These are phyloP conservation scores for Globisporangium lucens DNA, from an alignment of 352 stramenopile genomes.

Conservation along the genomic window DNA sequence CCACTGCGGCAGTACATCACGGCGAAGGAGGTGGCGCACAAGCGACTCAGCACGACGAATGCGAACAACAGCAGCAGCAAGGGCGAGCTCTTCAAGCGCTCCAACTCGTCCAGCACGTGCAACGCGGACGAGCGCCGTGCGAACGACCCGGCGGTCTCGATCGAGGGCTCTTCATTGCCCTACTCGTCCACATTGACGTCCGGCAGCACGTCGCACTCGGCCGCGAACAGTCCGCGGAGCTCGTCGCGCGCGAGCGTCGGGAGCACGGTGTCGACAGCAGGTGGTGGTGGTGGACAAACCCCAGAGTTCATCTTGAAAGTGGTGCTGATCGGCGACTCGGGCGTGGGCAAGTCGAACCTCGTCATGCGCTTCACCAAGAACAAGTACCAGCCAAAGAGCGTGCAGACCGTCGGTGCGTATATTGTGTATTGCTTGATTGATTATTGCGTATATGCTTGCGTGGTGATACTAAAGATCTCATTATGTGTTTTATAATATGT, in stretches of 20 bases:
- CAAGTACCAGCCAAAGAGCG: constrained; percentile 74
- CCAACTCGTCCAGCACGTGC: constrained; percentile 15
- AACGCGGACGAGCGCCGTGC: constrained; percentile 33
- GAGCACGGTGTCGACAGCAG: constrained; percentile 14
- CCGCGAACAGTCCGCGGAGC: constrained; percentile 48
- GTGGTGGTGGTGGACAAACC: constrained; percentile 3
- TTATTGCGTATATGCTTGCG: background rate
- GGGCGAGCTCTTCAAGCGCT: constrained; percentile 12
- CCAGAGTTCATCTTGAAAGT: constrained; percentile 83
- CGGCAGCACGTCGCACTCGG: constrained; percentile 25
- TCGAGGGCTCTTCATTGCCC: background rate
- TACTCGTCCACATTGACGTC: constrained; percentile 1
- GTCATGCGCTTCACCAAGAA: constrained; percentile 89
- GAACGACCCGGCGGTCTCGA: constrained; percentile 33
- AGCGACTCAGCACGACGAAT: constrained; percentile 23
- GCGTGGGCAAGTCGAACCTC: constrained; percentile 87
- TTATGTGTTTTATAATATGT: background rate
- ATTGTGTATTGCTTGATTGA: background rate
- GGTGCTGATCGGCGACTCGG: constrained; percentile 86
- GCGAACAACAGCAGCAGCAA: background rate
- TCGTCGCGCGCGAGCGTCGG: constrained; percentile 14
- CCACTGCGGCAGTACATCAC: constrained; percentile 56
- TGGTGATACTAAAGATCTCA: background rate
- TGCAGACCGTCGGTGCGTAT: constrained; percentile 61
- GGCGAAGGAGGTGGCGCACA: constrained; percentile 65